Evolutionary conservation across 2,329 filamentous ascomycete genomes (phyloP), one percentile per base, ranked within the genome.

Genomic region (Simplicillium aogashimaense): DNA sequence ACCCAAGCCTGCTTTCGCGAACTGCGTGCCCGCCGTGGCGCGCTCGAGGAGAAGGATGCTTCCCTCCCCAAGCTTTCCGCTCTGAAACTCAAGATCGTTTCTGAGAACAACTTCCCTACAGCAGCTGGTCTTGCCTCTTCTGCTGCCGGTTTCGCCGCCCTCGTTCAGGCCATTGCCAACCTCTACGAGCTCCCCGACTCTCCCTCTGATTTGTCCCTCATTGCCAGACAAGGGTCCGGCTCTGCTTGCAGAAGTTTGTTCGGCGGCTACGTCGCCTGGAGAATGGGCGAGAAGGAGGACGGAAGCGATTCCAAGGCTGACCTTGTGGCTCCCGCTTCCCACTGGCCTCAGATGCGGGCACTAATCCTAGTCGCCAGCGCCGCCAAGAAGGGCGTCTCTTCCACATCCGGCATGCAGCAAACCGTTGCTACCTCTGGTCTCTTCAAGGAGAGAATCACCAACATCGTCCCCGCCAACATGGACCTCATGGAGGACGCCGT

Each of bases 71-170:
- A 85, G 61, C 78, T 98, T 42, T 85, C 87, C 10, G 59, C 71
- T 38, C 71, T 84, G 54, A 79, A 85, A 29, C 78, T 98, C 45
- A 84, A 82, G 52, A 82, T 98, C 49, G 88, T 95, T 42, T 92
- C 86, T 42, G 85, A 92, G 69, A 98, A 98, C 75, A 98, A 98
- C 74, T 98, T 98, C 74, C 92, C 92, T 47, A 98, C 92, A 3
- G 92, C 92, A 18, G 92, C 92, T 4, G 92, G 92, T 7, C 79
- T 98, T 13, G 81, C 81, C 4, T 82, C 76, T 14, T 84, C 80
- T 0, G 81, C 80, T 1, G 80, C 80, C 2, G 80, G 80, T 5
- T 83, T 83, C 47, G 80, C 80, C 3, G 80, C 80, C 15, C 66
- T 83, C 6, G 79, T 97, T 15, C 78, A 88, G 43, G 89, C 86